Evolutionary conservation across 1,139 yeast genomes (phyloP).

Genomic region (Suhomyces atakaporum): DNA sequence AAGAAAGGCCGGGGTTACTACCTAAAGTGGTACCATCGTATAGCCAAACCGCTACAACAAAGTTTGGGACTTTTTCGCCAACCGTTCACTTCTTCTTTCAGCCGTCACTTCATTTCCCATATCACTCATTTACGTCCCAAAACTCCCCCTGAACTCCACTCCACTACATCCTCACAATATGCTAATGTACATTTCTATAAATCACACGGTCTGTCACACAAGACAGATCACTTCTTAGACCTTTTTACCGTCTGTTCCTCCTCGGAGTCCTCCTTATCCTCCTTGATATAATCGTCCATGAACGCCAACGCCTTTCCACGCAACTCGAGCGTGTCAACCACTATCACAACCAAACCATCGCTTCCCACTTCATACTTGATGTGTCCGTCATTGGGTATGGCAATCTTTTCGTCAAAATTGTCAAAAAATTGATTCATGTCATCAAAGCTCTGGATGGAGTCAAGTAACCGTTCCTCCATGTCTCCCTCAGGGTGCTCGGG

Average conservation of each 20-base stretch:
- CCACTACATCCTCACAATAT: too few species aligned
- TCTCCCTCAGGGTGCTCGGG: conserved; percentile 46
- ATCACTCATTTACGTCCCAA: too few species aligned
- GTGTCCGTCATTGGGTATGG: conserved; percentile 66
- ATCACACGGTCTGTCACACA: conserved; percentile 2
- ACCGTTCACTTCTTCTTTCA: too few species aligned
- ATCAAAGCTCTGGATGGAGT: conserved; percentile 46
- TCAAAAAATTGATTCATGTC: conserved; percentile 63
- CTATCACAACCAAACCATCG: conserved; percentile 66
- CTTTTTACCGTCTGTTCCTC: conserved; percentile 9
- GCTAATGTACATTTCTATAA: conserved; percentile 11
- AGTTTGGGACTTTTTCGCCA: too few species aligned
- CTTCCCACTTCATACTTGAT: conserved; percentile 73
- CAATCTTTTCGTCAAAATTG: conserved; percentile 58
- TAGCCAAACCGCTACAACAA: too few species aligned
- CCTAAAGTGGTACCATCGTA: too few species aligned
- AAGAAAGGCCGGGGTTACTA: too few species aligned
- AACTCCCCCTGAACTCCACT: too few species aligned
- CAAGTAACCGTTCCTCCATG: conserved; percentile 53
- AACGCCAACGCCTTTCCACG: conserved; percentile 36
- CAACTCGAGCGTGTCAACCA: conserved; percentile 44
- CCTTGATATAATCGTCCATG: conserved; percentile 34
- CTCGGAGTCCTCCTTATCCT: conserved; percentile 11
- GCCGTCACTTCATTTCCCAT: too few species aligned
- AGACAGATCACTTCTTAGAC: conserved; percentile 8